Evolutionary conservation across 2,329 filamentous ascomycete species (phyloP).

Genomic region (Tolypocladium pustulatum): DNA sequence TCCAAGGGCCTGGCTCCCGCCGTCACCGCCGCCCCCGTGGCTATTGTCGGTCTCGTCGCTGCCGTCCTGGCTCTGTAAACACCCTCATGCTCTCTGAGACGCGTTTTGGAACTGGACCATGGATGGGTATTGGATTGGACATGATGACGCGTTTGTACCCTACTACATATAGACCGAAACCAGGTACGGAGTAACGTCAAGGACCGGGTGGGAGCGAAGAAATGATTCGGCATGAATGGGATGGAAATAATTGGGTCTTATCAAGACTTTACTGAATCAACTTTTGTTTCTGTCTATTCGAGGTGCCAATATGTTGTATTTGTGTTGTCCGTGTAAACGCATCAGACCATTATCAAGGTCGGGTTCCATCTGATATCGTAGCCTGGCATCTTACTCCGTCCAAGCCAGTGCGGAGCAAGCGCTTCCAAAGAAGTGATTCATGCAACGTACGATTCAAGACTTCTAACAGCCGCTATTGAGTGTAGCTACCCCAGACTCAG

Average conservation of each 20-base stretch:
- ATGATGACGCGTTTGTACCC: neutral
- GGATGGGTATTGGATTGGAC: neutral
- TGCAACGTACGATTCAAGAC: too few relatives aligned
- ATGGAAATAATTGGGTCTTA: neutral
- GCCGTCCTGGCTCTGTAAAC: slow-evolving; percentile 40
- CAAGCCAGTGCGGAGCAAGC: too few relatives aligned
- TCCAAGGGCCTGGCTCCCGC: slow-evolving; percentile 9
- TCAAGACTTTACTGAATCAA: neutral
- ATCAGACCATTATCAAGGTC: too few relatives aligned
- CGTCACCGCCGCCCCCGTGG: slow-evolving; percentile 20
- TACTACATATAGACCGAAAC: neutral
- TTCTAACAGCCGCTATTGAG: too few relatives aligned
- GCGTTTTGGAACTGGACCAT: neutral
- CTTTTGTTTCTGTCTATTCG: neutral
- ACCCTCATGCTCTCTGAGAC: neutral
- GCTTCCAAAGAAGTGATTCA: too few relatives aligned
- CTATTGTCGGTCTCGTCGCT: slow-evolving; percentile 35
- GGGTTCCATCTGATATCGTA: too few relatives aligned
- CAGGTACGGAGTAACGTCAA: neutral
- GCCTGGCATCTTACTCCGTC: too few relatives aligned
- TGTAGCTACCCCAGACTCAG: too few relatives aligned
- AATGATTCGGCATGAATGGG: neutral
- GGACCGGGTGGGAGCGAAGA: neutral
- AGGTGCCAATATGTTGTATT: neutral
- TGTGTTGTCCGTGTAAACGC: too few relatives aligned